Evolutionary conservation across 2,329 filamentous ascomycete species (phyloP).

Genomic region (Cyclaneusma minus): DNA sequence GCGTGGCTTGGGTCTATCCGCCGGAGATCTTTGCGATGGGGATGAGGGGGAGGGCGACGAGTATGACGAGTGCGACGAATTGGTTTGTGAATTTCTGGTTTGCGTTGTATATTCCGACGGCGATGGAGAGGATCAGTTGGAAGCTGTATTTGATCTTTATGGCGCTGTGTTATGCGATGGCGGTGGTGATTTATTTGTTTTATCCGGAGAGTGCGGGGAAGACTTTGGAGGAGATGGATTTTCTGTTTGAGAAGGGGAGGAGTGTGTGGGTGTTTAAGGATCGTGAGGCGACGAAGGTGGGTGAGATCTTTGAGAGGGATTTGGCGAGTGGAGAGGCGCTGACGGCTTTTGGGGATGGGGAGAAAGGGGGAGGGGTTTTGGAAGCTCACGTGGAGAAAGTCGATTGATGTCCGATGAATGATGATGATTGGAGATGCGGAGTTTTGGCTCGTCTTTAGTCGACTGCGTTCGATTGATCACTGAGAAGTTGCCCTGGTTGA

Average conservation of each 20-base stretch:
- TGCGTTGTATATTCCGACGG: conserved; percentile 13
- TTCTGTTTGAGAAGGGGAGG: conserved; percentile 10
- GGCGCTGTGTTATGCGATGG: conserved; percentile 12
- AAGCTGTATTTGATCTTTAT: conserved; percentile 13
- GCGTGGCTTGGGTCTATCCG: conserved; percentile 13
- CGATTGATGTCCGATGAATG: too few species aligned
- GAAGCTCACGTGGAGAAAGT: too few species aligned
- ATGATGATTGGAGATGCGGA: too few species aligned
- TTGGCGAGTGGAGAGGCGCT: conserved; percentile 13
- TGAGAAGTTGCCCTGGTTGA: too few species aligned
- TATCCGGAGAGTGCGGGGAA: conserved; percentile 13
- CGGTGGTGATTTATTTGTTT: conserved; percentile 10
- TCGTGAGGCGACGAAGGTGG: conserved; percentile 10
- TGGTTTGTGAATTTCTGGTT: conserved; percentile 18
- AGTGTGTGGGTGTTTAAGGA: conserved; percentile 11
- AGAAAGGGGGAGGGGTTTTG: too few species aligned
- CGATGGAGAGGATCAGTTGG: conserved; percentile 14
- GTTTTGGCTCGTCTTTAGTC: too few species aligned
- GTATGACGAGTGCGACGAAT: conserved; percentile 13
- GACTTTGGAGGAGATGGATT: conserved; percentile 12
- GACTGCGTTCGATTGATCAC: too few species aligned
- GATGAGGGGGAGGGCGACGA: conserved; percentile 11
- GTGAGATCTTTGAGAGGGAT: conserved; percentile 12
- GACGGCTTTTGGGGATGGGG: conserved; percentile 19
- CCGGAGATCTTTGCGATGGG: conserved; percentile 12